phyloP scores from a whole-genome alignment of 306 rosid genomes.

The Fragaria iinumae region DNA sequence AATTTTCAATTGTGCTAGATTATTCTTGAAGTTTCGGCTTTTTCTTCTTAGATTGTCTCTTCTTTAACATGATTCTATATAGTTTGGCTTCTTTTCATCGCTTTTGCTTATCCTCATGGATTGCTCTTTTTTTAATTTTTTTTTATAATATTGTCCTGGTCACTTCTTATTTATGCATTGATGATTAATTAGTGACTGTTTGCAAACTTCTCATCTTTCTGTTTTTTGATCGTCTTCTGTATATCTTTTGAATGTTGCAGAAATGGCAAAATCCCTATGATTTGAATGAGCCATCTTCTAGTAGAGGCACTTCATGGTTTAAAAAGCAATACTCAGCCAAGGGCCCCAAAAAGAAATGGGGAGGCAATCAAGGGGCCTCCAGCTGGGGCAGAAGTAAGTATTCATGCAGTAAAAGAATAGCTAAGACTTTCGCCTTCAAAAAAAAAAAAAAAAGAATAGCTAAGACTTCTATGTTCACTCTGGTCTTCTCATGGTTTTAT shows the following conservation, averaged over 20 bases:
- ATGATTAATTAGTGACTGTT: not conserved
- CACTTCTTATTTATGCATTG: not conserved
- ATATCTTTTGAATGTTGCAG: constrained; percentile 23
- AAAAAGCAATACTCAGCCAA: constrained; percentile 38
- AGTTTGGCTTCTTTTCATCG: not conserved
- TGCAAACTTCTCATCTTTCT: not conserved
- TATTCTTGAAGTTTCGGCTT: not conserved
- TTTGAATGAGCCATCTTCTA: constrained; percentile 43
- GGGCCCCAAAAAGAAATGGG: constrained; percentile 32
- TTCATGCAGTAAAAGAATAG: constrained; percentile 4
- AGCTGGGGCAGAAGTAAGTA: constrained; percentile 40
- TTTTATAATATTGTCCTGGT: not conserved
- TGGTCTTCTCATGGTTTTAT: not conserved
- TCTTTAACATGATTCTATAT: not conserved
- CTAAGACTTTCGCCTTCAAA: not conserved
- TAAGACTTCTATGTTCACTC: not conserved
- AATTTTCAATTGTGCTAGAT: not conserved
- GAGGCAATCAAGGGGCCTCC: constrained; percentile 26
- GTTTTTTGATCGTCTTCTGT: not conserved
- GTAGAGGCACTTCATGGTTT: constrained; percentile 48
- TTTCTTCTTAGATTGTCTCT: not conserved
- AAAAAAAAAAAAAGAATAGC: not conserved
- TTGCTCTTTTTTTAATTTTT: not conserved
- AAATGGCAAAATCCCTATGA: constrained; percentile 36
- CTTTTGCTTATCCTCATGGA: not conserved